Base-by-base conservation (phyloP, 2,329 filamentous ascomycete species). In the Pseudogymnoascus destructans region DNA sequence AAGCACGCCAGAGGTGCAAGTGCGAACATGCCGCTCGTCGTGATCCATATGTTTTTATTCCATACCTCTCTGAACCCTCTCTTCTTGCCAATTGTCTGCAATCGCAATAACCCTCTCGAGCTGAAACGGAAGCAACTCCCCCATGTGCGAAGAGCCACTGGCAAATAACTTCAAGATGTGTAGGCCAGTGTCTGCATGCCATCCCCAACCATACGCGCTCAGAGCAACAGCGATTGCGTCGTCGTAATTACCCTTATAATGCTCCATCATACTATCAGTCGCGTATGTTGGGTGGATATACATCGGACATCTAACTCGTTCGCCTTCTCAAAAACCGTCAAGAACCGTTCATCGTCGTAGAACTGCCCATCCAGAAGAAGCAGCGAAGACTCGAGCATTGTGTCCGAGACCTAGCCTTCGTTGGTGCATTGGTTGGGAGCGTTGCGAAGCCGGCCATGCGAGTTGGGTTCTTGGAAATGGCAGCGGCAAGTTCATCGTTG, bases 31-130 rank as follows among this genome's bases (percentile, higher is more conserved):
- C 79, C 79, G 57, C 73, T 77, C 1, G 79, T 81, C 1, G 79
- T 81, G 23, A 84, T 66, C 74, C 77, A 82, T 9, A 82, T 68
- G 59, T 83, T 83, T 59, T 74, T 68, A 52, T 76, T 72, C 73
- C 76, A 84, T 1, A 81, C 77, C 10, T 78, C 70, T 11, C 68
- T 64, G 52, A 82, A 75, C 0, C 68, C 65, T 62, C 59, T 67
- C 59, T 59, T 67, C 66, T 10, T 67, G 63, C 70, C 69, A 66
- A 66, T 66, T 61, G 9, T 56, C 59, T 19, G 65, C 64, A 30
- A 70, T 56, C 60, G 55, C 64, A 58, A 67, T 58, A 55, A 75
- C 72, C 2, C 79, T 72, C 40, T 79, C 74, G 11, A 82, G 67
- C 68, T 78, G 74, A 57, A 77, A 81, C 0, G 80, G 79, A 0